These are phyloP conservation scores for Eucalyptus virginea DNA, from an alignment of 345 rosid genomes.

Conservation along the genomic window DNA sequence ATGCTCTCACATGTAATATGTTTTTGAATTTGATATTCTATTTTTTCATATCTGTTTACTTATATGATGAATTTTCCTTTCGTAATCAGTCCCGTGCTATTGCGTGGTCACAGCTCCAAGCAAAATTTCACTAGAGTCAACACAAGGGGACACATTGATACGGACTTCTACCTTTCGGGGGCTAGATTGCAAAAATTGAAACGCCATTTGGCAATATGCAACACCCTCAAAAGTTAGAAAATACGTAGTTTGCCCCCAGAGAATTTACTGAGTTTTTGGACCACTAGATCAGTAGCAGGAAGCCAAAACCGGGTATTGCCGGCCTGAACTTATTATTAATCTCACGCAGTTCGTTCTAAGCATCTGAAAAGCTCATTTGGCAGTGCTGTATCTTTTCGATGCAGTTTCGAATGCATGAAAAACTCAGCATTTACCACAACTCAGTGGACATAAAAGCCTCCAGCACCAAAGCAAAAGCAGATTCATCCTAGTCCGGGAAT, in stretches of 20 bases:
- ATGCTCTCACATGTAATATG: not conserved
- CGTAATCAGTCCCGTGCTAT: accelerated
- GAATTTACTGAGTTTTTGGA: too few relatives aligned
- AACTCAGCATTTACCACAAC: not conserved
- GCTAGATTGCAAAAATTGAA: not conserved
- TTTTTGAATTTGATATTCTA: not conserved
- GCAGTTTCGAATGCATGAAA: not conserved
- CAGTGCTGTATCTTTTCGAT: not conserved
- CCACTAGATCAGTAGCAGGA: not conserved
- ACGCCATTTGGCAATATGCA: not conserved
- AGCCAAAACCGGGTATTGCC: not conserved
- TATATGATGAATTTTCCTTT: not conserved
- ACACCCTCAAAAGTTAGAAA: not conserved
- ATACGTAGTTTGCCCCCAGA: not conserved
- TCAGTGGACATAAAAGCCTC: not conserved
- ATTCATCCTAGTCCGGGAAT: not conserved
- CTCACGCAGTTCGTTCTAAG: not conserved
- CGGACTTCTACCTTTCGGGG: accelerated
- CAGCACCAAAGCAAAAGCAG: not conserved
- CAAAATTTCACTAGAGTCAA: not conserved
- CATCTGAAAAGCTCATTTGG: not conserved
- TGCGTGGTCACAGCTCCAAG: accelerated
- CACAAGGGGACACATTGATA: not conserved
- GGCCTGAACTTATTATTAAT: not conserved
- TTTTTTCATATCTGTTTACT: not conserved